Conservation (phyloP, 2,329 filamentous ascomycete species). For the Talaromyces sp. region DNA sequence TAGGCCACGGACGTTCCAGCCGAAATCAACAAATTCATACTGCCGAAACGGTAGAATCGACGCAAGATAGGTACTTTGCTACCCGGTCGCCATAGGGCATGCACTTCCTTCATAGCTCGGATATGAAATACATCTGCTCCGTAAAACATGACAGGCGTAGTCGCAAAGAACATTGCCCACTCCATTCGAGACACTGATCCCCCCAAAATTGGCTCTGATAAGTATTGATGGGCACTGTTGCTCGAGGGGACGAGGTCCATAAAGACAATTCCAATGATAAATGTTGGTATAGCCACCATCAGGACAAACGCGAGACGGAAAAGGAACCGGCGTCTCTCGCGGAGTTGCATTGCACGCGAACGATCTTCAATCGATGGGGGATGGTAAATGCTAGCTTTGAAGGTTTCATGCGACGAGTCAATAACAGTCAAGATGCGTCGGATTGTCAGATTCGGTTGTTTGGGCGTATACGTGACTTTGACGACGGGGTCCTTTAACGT, state of each 20-base stretch:
- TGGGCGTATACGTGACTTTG: constrained; percentile 64
- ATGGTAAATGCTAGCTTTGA: constrained; percentile 67
- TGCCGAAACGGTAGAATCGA: constrained; percentile 86
- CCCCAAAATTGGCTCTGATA: constrained; percentile 66
- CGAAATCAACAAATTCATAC: constrained; percentile 93
- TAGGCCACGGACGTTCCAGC: constrained; percentile 85
- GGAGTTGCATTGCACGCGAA: constrained; percentile 64
- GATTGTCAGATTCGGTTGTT: constrained; percentile 65
- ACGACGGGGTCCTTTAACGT: constrained; percentile 62
- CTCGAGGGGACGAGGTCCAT: constrained; percentile 70
- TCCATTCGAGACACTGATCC: constrained; percentile 69
- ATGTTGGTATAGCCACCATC: constrained; percentile 70
- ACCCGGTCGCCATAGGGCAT: constrained; percentile 67
- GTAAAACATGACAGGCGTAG: constrained; percentile 82
- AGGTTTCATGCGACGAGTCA: constrained; percentile 58
- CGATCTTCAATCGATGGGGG: constrained; percentile 79
- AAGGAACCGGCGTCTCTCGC: constrained; percentile 64
- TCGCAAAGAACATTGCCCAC: constrained; percentile 72
- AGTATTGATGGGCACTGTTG: constrained; percentile 55
- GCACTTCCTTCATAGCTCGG: constrained; percentile 72
- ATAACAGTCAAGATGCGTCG: constrained; percentile 68
- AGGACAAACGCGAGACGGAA: constrained; percentile 66
- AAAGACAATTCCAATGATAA: constrained; percentile 82
- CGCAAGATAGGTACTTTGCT: constrained; percentile 68
- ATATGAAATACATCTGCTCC: constrained; percentile 80